phyloP scores from a whole-genome alignment of 75 land plant species.

The Larix kaempferi region DNA sequence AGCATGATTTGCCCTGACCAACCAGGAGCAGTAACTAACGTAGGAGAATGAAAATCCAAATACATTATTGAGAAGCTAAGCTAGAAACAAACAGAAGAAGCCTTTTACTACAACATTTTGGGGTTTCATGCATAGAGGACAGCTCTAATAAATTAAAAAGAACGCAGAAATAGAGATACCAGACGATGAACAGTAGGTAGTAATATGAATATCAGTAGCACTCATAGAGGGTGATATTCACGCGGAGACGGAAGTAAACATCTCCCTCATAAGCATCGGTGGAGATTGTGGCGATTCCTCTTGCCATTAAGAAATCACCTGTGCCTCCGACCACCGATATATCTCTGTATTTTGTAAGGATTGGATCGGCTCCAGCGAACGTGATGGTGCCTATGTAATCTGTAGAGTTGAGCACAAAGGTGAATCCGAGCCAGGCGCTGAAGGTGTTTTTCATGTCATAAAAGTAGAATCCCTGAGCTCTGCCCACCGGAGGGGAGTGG shows the following conservation, averaged over 20 bases:
- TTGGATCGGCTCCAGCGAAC: conserved; percentile 46
- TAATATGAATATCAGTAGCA: conserved; percentile 17
- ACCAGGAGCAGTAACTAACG: too few relatives aligned
- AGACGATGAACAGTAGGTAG: too few relatives aligned
- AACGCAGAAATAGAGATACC: too few relatives aligned
- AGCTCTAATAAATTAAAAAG: too few relatives aligned
- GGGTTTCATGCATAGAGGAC: too few relatives aligned
- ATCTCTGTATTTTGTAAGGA: conserved; percentile 40
- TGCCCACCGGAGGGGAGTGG: conserved; percentile 37
- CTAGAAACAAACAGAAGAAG: too few relatives aligned
- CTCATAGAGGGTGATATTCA: conserved; percentile 43
- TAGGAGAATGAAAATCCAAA: too few relatives aligned
- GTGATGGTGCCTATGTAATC: conserved; percentile 42
- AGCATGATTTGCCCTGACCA: too few relatives aligned
- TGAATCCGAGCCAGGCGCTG: conserved; percentile 49
- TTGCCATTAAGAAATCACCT: conserved; percentile 53
- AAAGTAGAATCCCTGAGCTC: conserved; percentile 53
- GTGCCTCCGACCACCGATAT: conserved; percentile 58
- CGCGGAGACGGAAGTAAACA: conserved; percentile 41
- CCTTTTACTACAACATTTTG: too few relatives aligned
- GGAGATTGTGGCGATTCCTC: conserved; percentile 47
- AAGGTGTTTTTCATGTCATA: conserved; percentile 33
- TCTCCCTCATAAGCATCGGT: conserved; percentile 52
- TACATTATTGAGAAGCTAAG: too few relatives aligned
- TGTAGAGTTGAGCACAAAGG: conserved; percentile 42